These are phyloP conservation scores for Candida odintsovae DNA, from an alignment of 805 yeast genomes.

Conservation along the genomic window DNA sequence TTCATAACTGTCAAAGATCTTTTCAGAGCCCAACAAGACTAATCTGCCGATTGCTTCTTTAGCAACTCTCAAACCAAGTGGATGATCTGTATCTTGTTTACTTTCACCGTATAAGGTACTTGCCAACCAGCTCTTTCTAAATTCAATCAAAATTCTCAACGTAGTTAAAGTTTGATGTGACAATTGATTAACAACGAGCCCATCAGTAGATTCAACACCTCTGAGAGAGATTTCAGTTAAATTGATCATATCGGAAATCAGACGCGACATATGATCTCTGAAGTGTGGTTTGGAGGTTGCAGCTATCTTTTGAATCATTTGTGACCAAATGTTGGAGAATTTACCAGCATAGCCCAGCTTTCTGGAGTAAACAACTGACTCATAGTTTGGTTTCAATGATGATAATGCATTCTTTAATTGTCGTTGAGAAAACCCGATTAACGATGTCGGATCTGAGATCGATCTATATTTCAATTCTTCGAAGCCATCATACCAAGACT, in stretches of 20 bases:
- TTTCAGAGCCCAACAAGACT: constrained; percentile 27
- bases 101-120: not conserved
- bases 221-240: constrained; percentile 63
- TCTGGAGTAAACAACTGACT: constrained; percentile 1
- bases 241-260: constrained; percentile 52
- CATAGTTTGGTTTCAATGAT: constrained; percentile 7
- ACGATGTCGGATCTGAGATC: constrained; percentile 3
- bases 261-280: constrained; percentile 21
- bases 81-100: not conserved
- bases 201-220: constrained; percentile 35
- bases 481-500: constrained; percentile 17
- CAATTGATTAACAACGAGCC: constrained; percentile 48
- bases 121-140: constrained; percentile 16
- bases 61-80: constrained; percentile 1
- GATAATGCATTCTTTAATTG: constrained; percentile 6
- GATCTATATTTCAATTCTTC: constrained; percentile 5
- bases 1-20: constrained; percentile 30
- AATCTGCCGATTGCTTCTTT: constrained; percentile 29
- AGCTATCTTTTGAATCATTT: constrained; percentile 18
- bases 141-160: constrained; percentile 44
- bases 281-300: constrained; percentile 27
- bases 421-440: constrained; percentile 5
- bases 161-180: constrained; percentile 57
- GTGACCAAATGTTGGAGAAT: not conserved
- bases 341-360: not conserved